Evolutionary conservation across 2,329 filamentous ascomycete species (phyloP).

Genomic region (Byssochlamys sp.): DNA sequence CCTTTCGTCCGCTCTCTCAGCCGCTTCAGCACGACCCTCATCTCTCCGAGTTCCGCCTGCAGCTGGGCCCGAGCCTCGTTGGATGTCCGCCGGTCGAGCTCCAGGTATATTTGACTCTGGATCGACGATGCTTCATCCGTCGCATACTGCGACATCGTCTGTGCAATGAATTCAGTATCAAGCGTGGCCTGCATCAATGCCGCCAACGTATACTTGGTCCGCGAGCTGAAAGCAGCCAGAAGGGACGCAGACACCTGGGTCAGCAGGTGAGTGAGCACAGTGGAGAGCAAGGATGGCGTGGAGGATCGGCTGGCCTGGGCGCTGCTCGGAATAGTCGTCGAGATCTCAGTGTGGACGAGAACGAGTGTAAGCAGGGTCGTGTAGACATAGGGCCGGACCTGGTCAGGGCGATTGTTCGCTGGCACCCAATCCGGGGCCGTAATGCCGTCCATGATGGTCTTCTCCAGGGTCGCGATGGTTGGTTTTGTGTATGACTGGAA

Average conservation of each 20-base stretch:
- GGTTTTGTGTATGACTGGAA: conserved; percentile 88
- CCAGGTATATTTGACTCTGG: conserved; percentile 84
- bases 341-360: conserved; percentile 81
- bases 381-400: conserved; percentile 83
- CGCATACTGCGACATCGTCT: conserved; percentile 83
- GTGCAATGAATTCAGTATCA: conserved; percentile 91
- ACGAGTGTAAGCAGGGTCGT: conserved; percentile 75
- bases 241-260: conserved; percentile 71
- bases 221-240: conserved; percentile 65
- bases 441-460: conserved; percentile 65
- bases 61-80: conserved; percentile 70
- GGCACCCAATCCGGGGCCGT: conserved; percentile 63
- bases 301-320: conserved; percentile 67
- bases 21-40: conserved; percentile 77
- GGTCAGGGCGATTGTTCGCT: conserved; percentile 48
- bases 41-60: conserved; percentile 79
- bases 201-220: conserved; percentile 61
- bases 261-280: conserved; percentile 77
- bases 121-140: conserved; percentile 70
- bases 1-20: conserved; percentile 71
- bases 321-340: conserved; percentile 60
- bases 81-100: conserved; percentile 79
- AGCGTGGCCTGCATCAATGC: conserved; percentile 93
- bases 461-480: conserved; percentile 56
- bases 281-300: conserved; percentile 55